Evolutionary conservation across 2,329 filamentous ascomycete genomes (phyloP).

Genomic region (Clonostachys rhizophaga): DNA sequence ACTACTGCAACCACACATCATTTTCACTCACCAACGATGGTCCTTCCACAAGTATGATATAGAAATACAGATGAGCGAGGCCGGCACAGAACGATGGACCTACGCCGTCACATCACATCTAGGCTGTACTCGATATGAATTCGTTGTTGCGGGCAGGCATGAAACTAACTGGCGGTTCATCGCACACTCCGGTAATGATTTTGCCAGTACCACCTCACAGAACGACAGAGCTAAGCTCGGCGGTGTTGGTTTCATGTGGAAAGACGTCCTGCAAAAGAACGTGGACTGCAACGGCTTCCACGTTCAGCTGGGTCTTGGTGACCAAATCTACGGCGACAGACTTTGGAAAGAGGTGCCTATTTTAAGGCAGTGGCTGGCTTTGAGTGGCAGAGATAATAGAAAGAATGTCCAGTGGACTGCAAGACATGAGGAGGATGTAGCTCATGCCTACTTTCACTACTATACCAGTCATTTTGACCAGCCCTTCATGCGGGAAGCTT

Average conservation of each 20-base stretch:
- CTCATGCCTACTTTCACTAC: slow-evolving; percentile 97
- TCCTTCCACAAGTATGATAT: slow-evolving; percentile 94
- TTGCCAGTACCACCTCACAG: slow-evolving; percentile 79
- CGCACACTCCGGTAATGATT: slow-evolving; percentile 94
- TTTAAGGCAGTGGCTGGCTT: slow-evolving; percentile 90
- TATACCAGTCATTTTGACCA: slow-evolving; percentile 99
- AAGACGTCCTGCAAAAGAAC: slow-evolving; percentile 96
- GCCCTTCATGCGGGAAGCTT: slow-evolving; percentile 88
- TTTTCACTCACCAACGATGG: slow-evolving; percentile 89
- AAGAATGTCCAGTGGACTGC: slow-evolving; percentile 91
- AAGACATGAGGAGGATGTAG: slow-evolving; percentile 90
- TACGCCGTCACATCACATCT: slow-evolving; percentile 97
- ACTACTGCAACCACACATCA: slow-evolving; percentile 76
- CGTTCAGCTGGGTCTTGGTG: slow-evolving; percentile 83
- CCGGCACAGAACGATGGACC: slow-evolving; percentile 81
- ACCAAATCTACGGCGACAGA: slow-evolving; percentile 92
- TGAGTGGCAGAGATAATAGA: slow-evolving; percentile 87
- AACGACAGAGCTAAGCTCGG: slow-evolving; percentile 83
- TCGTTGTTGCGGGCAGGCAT: slow-evolving; percentile 83
- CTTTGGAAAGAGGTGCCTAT: slow-evolving; percentile 95
- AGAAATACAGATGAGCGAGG: slow-evolving; percentile 84
- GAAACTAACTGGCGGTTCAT: slow-evolving; percentile 96
- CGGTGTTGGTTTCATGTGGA: slow-evolving; percentile 96
- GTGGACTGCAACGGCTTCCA: slow-evolving; percentile 95
- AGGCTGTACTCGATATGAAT: slow-evolving; percentile 97